Evolutionary conservation across 331 rosid species (phyloP).

Genomic region (Malus hybrid): DNA sequence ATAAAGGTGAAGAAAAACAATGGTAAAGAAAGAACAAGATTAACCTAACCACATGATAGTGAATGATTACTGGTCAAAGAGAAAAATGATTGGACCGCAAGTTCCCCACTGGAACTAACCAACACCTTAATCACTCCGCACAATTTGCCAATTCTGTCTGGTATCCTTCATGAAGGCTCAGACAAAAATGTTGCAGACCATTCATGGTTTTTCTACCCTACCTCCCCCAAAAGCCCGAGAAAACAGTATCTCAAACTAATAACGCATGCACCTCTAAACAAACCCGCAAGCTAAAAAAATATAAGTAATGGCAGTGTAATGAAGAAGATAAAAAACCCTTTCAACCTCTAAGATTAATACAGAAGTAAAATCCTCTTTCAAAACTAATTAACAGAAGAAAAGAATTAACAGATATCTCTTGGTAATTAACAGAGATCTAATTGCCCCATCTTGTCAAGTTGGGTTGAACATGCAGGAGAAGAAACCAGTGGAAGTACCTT

Average conservation of each 20-base stretch:
- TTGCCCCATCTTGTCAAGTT: slow-evolving; percentile 29
- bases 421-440: slow-evolving; percentile 20
- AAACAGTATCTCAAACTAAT: background rate
- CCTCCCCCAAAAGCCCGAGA: background rate
- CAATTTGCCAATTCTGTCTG: slow-evolving; percentile 30
- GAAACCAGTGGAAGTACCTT: slow-evolving; percentile 83
- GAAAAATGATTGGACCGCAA: slow-evolving; percentile 29
- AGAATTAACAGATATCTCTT: slow-evolving; percentile 19
- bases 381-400: slow-evolving; percentile 19
- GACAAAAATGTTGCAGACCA: slow-evolving; percentile 21
- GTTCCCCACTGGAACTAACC: slow-evolving; percentile 14
- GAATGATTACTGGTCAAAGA: slow-evolving; percentile 24
- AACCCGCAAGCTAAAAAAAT: background rate
- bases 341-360: slow-evolving; percentile 18
- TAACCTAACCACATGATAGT: background rate
- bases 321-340: background rate
- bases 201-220: slow-evolving; percentile 18
- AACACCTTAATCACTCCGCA: slow-evolving; percentile 24
- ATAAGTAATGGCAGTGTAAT: background rate
- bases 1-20: background rate
- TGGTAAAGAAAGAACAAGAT: background rate
- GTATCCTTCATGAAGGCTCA: slow-evolving; percentile 16
- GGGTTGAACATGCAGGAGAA: slow-evolving; percentile 49
- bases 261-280: background rate
- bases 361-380: slow-evolving; percentile 23